phyloP scores from a whole-genome alignment of 495 filamentous ascomycete genomes.

The Lasiosphaeriaceae sp. region DNA sequence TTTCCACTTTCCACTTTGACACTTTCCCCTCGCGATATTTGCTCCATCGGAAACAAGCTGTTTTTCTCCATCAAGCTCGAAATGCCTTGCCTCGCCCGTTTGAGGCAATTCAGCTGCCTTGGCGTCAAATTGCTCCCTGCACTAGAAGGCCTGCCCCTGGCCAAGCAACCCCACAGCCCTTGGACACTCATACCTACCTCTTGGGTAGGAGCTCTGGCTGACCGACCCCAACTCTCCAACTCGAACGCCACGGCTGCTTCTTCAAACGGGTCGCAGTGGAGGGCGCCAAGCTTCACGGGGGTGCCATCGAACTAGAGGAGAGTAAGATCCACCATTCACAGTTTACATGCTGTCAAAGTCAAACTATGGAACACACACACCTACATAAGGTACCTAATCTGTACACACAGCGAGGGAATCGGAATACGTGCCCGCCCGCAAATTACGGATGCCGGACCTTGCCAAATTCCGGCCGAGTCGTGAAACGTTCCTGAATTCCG shows the following conservation, averaged over 20 bases:
- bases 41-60: constrained; percentile 16
- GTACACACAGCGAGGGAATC: not conserved
- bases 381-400: not conserved
- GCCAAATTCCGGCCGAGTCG: not conserved
- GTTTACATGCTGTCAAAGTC: not conserved
- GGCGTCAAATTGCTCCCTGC: not conserved
- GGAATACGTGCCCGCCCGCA: not conserved
- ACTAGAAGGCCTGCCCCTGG: no score
- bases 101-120: constrained; percentile 6
- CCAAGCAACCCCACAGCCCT: no score
- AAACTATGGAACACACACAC: not conserved
- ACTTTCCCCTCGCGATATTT: constrained; percentile 20
- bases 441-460: not conserved
- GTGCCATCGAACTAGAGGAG: no score
- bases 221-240: no score
- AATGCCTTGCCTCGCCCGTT: constrained; percentile 5
- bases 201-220: no score
- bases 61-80: not conserved
- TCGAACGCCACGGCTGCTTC: no score
- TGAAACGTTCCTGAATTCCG: not conserved
- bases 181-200: no score
- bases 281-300: no score
- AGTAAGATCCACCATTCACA: no score
- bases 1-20: no score
- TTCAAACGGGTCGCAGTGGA: no score